A percentile compares a stretch with the other conserved stretches of the same genome.
These are phyloP conservation scores for Oxyria digyna DNA, from an alignment of 148 eudicot species.

Conservation along the genomic window DNA sequence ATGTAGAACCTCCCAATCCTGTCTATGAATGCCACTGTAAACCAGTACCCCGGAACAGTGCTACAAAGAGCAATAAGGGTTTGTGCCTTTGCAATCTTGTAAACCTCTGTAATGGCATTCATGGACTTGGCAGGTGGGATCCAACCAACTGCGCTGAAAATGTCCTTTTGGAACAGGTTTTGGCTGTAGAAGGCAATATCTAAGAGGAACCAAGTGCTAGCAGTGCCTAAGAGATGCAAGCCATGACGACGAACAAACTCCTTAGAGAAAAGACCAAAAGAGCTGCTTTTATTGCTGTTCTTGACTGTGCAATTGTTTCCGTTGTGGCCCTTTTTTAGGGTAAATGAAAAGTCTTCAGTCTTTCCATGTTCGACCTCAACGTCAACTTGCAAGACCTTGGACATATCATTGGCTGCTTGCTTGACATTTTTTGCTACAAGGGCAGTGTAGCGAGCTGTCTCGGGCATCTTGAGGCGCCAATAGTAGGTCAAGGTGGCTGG, in stretches of 20 bases:
- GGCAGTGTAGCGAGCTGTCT: constrained; percentile 55
- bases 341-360: constrained; percentile 8
- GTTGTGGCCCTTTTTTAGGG: neutral
- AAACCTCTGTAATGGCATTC: constrained; percentile 44
- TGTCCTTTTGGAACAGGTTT: constrained; percentile 59
- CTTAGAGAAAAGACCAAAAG: constrained; percentile 42
- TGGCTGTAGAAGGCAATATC: constrained; percentile 63
- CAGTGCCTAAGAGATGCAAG: constrained; percentile 41
- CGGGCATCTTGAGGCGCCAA: constrained; percentile 57
- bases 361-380: constrained; percentile 21
- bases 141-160: constrained; percentile 55
- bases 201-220: constrained; percentile 54
- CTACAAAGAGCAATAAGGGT: constrained; percentile 49
- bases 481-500: constrained; percentile 41
- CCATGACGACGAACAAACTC: constrained; percentile 44
- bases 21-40: constrained; percentile 46
- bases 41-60: constrained; percentile 69
- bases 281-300: neutral
- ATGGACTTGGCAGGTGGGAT: constrained; percentile 37
- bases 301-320: neutral
- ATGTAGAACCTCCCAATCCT: constrained; percentile 45
- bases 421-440: constrained; percentile 39
- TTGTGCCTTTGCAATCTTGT: constrained; percentile 43
- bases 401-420: constrained; percentile 41
- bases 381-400: constrained; percentile 29